Evolutionary conservation across 352 stramenopile species (phyloP), one percentile per base, ranked within the genome.

Genomic region (Pythium dissotocum): DNA sequence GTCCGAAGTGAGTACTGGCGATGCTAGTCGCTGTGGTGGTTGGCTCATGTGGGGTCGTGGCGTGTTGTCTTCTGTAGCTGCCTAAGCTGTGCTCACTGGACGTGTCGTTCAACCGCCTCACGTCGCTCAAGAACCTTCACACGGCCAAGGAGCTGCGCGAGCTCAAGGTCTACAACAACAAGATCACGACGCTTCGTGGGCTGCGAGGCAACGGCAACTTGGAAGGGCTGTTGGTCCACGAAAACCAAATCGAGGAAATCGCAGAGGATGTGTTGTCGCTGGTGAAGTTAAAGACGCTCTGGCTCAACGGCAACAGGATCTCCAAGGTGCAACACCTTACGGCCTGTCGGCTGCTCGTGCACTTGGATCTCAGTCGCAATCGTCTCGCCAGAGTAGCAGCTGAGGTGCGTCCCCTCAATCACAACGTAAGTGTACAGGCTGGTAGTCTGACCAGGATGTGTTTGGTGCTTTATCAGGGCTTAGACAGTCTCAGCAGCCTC

Each of bases 91-190:
- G 79, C 61, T 86, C 83, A 12, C 67, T 94, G 26, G 87, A 94
- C 56, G 73, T 94, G 38, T 94, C 85, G 6, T 94, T 94, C 73
- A 93, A 94, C 63, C 73, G 71, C 16, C 66, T 94, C 32, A 78
- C 69, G 35, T 76, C 70, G 30, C 72, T 93, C 12, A 67, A 76
- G 51, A 90, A 90, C 54, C 68, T 93, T 18, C 67, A 75, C n/a
- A 90, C 82, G 3, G 77, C 80, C 1, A 84, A 78, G 48, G 82
- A 91, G 42, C 60, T 93, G 18, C 78, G 80, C 0, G 86, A 94
- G 38, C 75, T 92, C 70, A 93, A 91, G 67, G 73, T 78, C n/a
- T 94, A 94, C 71, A 90, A 94, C 65, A 93, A 94, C 70, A 80
- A 72, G n/a, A 73, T 94, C 44, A 82, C 71, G 14, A 78, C 74